Base-by-base conservation (phyloP, 192 early-diverging fungal genomes). In the Podila verticillata region DNA sequence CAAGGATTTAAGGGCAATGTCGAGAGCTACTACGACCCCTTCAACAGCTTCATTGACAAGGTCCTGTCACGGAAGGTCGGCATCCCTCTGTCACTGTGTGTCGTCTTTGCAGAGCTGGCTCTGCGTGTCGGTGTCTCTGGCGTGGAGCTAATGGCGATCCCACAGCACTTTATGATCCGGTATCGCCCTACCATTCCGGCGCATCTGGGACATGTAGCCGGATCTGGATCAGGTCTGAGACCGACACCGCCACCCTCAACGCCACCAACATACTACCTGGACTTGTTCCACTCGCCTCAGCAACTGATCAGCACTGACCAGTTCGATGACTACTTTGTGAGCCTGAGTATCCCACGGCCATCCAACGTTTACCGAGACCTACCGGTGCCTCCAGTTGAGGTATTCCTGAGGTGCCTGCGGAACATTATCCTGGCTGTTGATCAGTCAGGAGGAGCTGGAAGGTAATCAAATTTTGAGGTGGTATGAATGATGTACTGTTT, bases 111-210 rank as follows among this genome's bases (percentile, higher is more conserved):
- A 20, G 72, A 74, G 22, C 56, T 84, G 15, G 70, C 77, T 28
- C 44, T 57, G 62, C 71, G 83, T 15, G 75, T 67, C 28, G 78
- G 78, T 7, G 22, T 84, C 29, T 28, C 32, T 7, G 77, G 72
- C 12, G 77, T 84, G 36, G 71, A 80, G 32, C 35, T 84, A 7
- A 81, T 84, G 67, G 72, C 65, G 6, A 60, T 69, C 26, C 83
- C 78, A 15, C 71, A 74, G 22, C 83, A 84, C 57, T 71, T 81
- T 57, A 61, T 84, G 83, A 65, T 84, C 30, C 83, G 78, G 39
- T 81, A 67, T 61, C 67, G 54, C 1, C 69, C 75, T 24, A 5
- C 61, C 9, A 19, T 62, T 2, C 61, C 57, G 24, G 30, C 28
- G 39, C 39, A 44, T 15, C 39, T 44, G 13, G 13, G 39, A 1